A percentile compares a stretch with the other conserved stretches of the same genome.
phyloP scores from a whole-genome alignment of 2,329 filamentous ascomycete genomes.

The Ambrosiella cleistominuta region DNA sequence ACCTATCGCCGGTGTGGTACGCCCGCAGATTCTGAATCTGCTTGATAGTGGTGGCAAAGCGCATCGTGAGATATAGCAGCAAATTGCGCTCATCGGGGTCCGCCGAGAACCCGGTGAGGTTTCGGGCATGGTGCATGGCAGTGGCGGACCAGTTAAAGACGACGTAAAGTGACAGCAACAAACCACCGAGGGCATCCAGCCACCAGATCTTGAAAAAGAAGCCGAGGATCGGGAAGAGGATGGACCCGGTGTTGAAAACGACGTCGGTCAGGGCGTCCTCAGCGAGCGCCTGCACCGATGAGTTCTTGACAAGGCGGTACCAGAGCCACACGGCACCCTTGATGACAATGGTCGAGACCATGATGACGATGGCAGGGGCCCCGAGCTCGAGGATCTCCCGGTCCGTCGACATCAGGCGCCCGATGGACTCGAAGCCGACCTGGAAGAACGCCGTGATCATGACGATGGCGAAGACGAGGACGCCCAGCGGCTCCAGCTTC shows the following conservation, averaged over 20 bases:
- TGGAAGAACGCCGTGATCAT: constrained; percentile 78
- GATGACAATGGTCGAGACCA: constrained; percentile 64
- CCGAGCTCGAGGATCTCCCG: constrained; percentile 57
- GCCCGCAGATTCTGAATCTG: constrained; percentile 73
- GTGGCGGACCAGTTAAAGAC: constrained; percentile 65
- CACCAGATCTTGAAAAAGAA: constrained; percentile 67
- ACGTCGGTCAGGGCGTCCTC: constrained; percentile 52
- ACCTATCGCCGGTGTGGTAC: constrained; percentile 71
- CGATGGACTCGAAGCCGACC: constrained; percentile 53
- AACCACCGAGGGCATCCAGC: constrained; percentile 63
- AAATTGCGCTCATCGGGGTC: constrained; percentile 70
- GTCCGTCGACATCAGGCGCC: constrained; percentile 41
- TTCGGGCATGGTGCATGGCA: constrained; percentile 59
- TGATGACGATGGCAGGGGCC: constrained; percentile 56
- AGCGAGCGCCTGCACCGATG: constrained; percentile 61
- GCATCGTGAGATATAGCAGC: constrained; percentile 79
- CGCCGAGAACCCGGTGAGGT: constrained; percentile 62
- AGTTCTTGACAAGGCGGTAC: constrained; percentile 74
- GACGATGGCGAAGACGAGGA: constrained; percentile 66
- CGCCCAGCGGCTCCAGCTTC: constrained; percentile 60
- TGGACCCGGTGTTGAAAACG: constrained; percentile 79
- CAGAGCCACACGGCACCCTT: constrained; percentile 74
- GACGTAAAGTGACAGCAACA: constrained; percentile 61
- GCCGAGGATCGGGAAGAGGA: constrained; percentile 67
- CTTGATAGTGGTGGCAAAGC: constrained; percentile 73